phyloP scores from a whole-genome alignment of 257 asterid species.

The Solanum etuberosum region DNA sequence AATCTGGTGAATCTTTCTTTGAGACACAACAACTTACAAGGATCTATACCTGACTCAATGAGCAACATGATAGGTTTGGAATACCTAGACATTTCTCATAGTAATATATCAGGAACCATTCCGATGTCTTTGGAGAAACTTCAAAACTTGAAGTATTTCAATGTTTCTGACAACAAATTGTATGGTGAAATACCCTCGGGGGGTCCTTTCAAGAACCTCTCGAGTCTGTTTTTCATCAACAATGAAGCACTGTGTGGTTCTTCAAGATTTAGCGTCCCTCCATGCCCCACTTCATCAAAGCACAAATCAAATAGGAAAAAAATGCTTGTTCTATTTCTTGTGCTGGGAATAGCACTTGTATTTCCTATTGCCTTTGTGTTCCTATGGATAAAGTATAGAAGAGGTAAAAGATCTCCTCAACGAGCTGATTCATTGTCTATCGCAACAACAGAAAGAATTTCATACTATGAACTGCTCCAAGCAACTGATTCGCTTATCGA shows the following conservation, averaged over 20 bases:
- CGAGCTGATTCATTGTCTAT: background rate
- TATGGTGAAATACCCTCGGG: background rate
- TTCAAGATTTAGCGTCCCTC: background rate
- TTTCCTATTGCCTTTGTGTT: background rate
- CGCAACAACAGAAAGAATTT: background rate
- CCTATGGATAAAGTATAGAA: background rate
- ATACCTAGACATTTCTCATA: background rate
- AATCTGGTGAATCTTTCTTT: background rate
- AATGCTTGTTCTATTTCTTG: background rate
- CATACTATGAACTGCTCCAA: background rate
- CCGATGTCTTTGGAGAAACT: background rate
- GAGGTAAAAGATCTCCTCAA: background rate
- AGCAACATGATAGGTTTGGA: background rate
- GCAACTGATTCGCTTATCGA: background rate
- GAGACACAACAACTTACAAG: background rate
- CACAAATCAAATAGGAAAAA: background rate
- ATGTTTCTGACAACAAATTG: background rate
- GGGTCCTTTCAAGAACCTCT: background rate
- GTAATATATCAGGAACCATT: background rate
- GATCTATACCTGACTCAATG: background rate
- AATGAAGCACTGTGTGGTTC: background rate
- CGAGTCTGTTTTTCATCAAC: background rate
- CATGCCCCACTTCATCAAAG: background rate
- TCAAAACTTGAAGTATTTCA: background rate
- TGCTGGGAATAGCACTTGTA: background rate